phyloP scores from a whole-genome alignment of 805 yeast species.

The Saturnispora dispora region DNA sequence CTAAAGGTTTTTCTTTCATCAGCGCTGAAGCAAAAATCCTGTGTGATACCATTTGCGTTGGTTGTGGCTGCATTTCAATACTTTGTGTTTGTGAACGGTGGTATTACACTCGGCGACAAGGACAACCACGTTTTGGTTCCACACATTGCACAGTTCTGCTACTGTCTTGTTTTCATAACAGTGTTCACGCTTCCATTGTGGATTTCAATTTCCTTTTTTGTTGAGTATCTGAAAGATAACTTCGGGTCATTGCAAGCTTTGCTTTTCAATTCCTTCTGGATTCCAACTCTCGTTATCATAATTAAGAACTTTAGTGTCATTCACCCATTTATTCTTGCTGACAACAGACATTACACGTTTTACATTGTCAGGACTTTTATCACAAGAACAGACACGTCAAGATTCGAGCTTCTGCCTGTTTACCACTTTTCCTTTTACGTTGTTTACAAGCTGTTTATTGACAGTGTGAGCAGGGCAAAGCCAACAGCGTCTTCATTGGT shows the following conservation, averaged over 20 bases:
- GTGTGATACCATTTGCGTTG: constrained; percentile 40
- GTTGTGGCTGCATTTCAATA: constrained; percentile 45
- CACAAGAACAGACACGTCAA: constrained; percentile 36
- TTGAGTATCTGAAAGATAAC: constrained; percentile 30
- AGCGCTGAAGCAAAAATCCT: constrained; percentile 24
- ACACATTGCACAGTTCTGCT: constrained; percentile 75
- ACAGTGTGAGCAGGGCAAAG: constrained; percentile 4
- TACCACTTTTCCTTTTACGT: constrained; percentile 50
- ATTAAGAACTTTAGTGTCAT: constrained; percentile 57
- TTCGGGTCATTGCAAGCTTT: constrained; percentile 19
- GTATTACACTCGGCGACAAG: constrained; percentile 88
- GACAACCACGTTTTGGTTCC: constrained; percentile 65
- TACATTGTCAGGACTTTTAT: constrained; percentile 70
- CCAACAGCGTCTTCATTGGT: constrained; percentile 23
- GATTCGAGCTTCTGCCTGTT: constrained; percentile 48
- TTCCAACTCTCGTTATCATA: constrained; percentile 32
- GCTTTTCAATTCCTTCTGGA: constrained; percentile 17
- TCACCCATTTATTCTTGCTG: constrained; percentile 89
- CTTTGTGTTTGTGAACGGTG: constrained; percentile 63
- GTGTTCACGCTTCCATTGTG: constrained; percentile 71
- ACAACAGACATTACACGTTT: constrained; percentile 88
- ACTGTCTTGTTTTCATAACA: constrained; percentile 57
- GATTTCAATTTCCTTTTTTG: constrained; percentile 38
- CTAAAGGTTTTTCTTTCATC: constrained; percentile 20
- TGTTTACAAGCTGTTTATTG: constrained; percentile 16